A percentile compares a stretch with the other conserved stretches of the same genome.
Conservation (phyloP, 192 early-diverging fungal genomes). For the Coemansia sp. region DNA sequence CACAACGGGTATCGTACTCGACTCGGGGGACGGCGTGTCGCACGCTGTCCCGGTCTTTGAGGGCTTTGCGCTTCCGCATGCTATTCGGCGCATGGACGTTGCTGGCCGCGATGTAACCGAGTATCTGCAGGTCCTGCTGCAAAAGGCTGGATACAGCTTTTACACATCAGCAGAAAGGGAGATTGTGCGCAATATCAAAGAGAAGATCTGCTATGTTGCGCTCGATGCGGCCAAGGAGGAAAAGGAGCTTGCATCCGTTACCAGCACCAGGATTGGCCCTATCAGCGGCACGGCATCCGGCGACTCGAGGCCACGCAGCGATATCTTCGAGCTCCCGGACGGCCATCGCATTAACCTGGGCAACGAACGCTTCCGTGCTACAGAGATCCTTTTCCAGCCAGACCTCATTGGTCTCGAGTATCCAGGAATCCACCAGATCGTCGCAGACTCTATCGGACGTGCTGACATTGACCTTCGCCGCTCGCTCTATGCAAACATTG, state of each 20-base stretch:
- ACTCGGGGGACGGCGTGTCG: conserved; percentile 95
- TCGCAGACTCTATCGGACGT: conserved; percentile 89
- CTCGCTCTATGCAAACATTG: conserved; percentile 83
- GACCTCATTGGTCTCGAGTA: conserved; percentile 91
- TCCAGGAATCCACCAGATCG: conserved; percentile 90
- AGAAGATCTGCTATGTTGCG: conserved; percentile 93
- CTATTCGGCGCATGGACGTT: conserved; percentile 89
- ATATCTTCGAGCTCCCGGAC: conserved; percentile 49
- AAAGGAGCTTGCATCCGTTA: conserved; percentile 78
- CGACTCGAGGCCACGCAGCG: conserved; percentile 36
- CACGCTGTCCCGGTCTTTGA: conserved; percentile 96
- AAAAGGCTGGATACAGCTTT: conserved; percentile 85
- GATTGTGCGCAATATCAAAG: conserved; percentile 93
- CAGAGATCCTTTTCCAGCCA: conserved; percentile 95
- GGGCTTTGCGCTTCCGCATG: conserved; percentile 94
- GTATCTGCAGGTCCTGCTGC: conserved; percentile 86
- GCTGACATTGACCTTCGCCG: conserved; percentile 94
- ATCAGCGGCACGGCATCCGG: conserved; percentile 79
- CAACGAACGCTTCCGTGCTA: conserved; percentile 87
- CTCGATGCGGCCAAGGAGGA: conserved; percentile 88
- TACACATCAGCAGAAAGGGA: conserved; percentile 94
- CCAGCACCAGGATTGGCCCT: conserved; percentile 57
- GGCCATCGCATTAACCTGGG: conserved; percentile 64
- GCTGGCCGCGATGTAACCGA: conserved; percentile 96
- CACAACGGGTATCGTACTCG: conserved; percentile 95